Base-by-base conservation (phyloP, 2,329 filamentous ascomycete genomes). In the Sclerotinia minor region DNA sequence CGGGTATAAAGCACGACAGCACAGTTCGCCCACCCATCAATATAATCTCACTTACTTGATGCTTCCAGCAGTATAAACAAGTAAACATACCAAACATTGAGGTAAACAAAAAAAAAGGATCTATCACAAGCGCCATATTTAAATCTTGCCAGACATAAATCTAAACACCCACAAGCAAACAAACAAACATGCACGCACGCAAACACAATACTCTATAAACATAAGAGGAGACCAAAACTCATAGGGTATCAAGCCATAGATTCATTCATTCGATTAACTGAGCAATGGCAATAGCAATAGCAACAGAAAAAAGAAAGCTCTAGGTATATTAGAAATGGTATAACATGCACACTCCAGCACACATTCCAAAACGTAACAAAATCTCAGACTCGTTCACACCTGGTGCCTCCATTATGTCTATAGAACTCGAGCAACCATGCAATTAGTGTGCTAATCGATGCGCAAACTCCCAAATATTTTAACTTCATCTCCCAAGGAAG, bases 241-340 rank as follows among this genome's bases (percentile, higher is more conserved):
- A 32, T 41, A 32, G 49, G 50, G 47, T 65, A 65, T 59, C 38
- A 47, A 59, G 32, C 29, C 41, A 26, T 59, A 52, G 38, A 44
- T 41, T 49, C 44, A 50, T 59, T 41, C 13, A 17, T 17, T 41
- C 17, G 9, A 41, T 3, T 26, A 50, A 26, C n/a, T 7, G n/a
- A 29, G 29, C 29, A 29, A 29, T 29, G 5, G 29, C 29, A 29
- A 29, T 29, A 50, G 47, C 13, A 24, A 58, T 35, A 50, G 47
- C 13, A 24, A 58, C 11, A 60, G 32, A 47, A 44, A 32, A 60
- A 66, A 52, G n/a, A 52, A 64, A 52, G 17, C 54, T 17, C 19
- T 49, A 54, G 54, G 53, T 60, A 65, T 65, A 66, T 66, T 32
- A 65, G 44, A 65, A 55, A 32, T 58, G 44, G 29, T 49, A 47